Evolutionary conservation across 192 early-diverging fungal species (phyloP), one percentile per base, ranked within the genome.

Genomic region (Coemansia sp.): DNA sequence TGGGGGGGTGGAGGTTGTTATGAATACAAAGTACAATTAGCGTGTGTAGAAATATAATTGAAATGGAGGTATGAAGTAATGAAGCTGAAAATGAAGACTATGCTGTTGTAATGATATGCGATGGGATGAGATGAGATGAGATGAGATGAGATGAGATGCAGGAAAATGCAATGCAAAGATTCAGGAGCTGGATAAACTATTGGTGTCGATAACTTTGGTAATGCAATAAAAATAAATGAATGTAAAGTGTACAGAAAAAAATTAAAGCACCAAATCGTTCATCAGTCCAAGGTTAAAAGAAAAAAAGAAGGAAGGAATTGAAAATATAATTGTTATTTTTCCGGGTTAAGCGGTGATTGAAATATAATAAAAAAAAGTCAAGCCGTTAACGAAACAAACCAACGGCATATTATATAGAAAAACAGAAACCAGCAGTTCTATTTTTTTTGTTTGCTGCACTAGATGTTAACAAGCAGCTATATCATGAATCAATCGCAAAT

Each of bases 171-270:
- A 38, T 50, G 18, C 32, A 8, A 29, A 60, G 34, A 38, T 4
- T 38, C 10, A 10, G 36, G 10, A 38, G 10, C 4, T 38, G 36
- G 36, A 38, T 38, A 38, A 38, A 38, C 36, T 38, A 38, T 38
- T 38, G 36, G 36, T 38, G 36, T 38, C 4, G 10, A 38, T 38
- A 38, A 38, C 36, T 38, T 38, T 38, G 14, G 40, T 25, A 33
- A 63, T 72, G 58, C 57, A 61, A 61, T 56, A 29, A 61, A 60
- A 50, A 32, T 66, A 45, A 45, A 45, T 51, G 36, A 38, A 51
- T 51, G 49, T 25, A 20, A 51, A 51, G 16, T 17, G 22, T 51
- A 25, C n/a, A 51, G 17, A 51, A 8, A 51, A 20, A 51, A 51
- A 51, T 25, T 51, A 51, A 25, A 38, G 10, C 36, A 38, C 36